Percentiles rank a stretch among this genome's conserved stretches.
These are phyloP conservation scores for Fusarium buharicum DNA, from an alignment of 2,329 filamentous ascomycete genomes.

Conservation along the genomic window DNA sequence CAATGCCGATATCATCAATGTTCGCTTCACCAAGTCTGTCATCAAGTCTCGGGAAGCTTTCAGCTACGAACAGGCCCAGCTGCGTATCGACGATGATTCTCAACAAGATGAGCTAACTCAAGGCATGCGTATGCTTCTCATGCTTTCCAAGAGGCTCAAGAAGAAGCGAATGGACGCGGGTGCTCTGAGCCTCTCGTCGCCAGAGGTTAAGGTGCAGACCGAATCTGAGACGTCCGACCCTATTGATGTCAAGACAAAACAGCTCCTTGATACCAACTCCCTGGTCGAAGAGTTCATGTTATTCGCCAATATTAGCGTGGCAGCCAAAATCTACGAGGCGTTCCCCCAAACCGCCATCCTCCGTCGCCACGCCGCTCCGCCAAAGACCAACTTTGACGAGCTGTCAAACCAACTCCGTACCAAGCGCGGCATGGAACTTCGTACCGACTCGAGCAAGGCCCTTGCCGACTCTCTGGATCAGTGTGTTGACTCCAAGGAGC, in stretches of 20 bases:
- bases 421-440: constrained; percentile 83
- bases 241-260: constrained; percentile 95
- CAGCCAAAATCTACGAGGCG: constrained; percentile 85
- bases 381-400: constrained; percentile 96
- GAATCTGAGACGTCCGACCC: constrained; percentile 97
- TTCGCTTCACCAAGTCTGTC: constrained; percentile 96
- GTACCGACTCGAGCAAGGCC: constrained; percentile 88
- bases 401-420: constrained; percentile 89
- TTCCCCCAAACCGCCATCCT: constrained; percentile 97
- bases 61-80: constrained; percentile 95
- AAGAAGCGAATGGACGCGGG: constrained; percentile 97
- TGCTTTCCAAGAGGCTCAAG: constrained; percentile 90
- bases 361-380: constrained; percentile 89
- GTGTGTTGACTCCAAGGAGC: constrained; percentile 81
- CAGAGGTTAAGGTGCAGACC: constrained; percentile 94
- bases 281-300: constrained; percentile 99
- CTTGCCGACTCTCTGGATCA: constrained; percentile 90
- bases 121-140: constrained; percentile 87
- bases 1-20: constrained; percentile 83
- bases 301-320: constrained; percentile 95
- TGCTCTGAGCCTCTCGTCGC: constrained; percentile 94
- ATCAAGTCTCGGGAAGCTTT: constrained; percentile 97
- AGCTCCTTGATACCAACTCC: constrained; percentile 93
- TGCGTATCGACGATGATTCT: constrained; percentile 88
- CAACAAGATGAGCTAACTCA: constrained; percentile 90